Evolutionary conservation across 164 flowering plant species (phyloP), one percentile per base, ranked within the genome.

Genomic region (Stephania cephalantha): DNA sequence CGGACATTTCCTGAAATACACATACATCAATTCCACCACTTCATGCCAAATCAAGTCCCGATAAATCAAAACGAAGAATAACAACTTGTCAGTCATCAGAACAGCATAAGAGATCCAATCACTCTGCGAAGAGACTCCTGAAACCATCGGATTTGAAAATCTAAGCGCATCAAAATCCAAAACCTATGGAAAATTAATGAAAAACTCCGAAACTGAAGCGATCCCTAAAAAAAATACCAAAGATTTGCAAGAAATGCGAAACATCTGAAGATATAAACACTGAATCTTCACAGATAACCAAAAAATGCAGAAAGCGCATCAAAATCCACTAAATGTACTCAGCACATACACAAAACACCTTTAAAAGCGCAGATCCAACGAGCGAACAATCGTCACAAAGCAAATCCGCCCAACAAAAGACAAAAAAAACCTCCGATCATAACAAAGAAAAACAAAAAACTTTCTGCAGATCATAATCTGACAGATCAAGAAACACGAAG

Each of bases 1-100:
- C 80, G 17, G 92, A 71, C 84, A 89, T 88, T 81, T 89, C 98
- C 95, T 91, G 87, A 78, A 83, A 81, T 20, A 75, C 18, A 68
- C 9, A 61, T 35, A 55, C 9, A 61, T 11, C 45, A 70, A 74
- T 42, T 7, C 45, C 53, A 66, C 11, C 5, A 20, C 12, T 50
- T 50, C 15, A 20, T 29, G n/a, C 25, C 3, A 71, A 64, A 46
- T 13, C 13, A 45, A 70, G 10, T 18, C 30, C 7, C n/a, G n/a
- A 61, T 61, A 1, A 61, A 61, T 18, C 4, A 25, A n/a, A 61
- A 18, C 7, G 25, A 9, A 18, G 9, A n/a, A 70, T 18, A 46
- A 7, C 1, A 70, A 70, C 25, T 10, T 3, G 42, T 35, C 42
- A 35, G 42, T 35, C 42, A 70, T 61, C 66, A 61, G 25, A 25